Evolutionary conservation across 768 basidiomycete species (phyloP), one percentile per base, ranked within the genome.

Genomic region (Tulasnella sp.): DNA sequence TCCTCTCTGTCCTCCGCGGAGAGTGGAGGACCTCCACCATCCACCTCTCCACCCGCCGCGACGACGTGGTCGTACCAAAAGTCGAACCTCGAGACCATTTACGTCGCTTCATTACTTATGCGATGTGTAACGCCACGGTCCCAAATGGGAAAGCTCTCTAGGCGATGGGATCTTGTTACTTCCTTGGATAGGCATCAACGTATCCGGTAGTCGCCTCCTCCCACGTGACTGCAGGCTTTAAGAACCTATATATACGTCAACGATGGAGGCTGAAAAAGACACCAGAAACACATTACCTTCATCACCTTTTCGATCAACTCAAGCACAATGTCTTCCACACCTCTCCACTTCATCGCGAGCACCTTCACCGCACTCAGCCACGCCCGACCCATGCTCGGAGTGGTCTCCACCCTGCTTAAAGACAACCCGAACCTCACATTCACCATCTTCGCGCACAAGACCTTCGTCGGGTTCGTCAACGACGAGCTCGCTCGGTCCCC

Each of bases 321-420:
- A 10, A 51, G 51, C 70, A 32, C 5, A 26, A 37, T 37, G 70
- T 51, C 51, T 10, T n/a, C 51, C 51, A 5, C 23, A 23, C 51
- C 51, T n/a, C 51, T 51, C 51, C 74, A 75, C 74, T 75, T 75
- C 74, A 46, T 75, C 74, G 42, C 51, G 16, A 39, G 37, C 57
- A 55, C 74, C 39, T 55, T 32, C 39, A 48, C 39, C 26, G 74
- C 46, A 20, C 51, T 67, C 48, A 40, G 74, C 55, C 74, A 75
- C 46, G 32, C 55, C n/a, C 46, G 57, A 9, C 51, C 74, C 11
- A n/a, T 46, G 32, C 23, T 46, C 9, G 39, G 74, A 10, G 26
- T 75, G 11, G 74, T 67, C 37, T 26, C 35, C 46, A 55, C 44
- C 23, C 74, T 75, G 37, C 18, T 67, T 18, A 23, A 18, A 18